Evolutionary conservation across 768 basidiomycete species (phyloP), one percentile per base, ranked within the genome.

Genomic region (Sarcodon sp.): DNA sequence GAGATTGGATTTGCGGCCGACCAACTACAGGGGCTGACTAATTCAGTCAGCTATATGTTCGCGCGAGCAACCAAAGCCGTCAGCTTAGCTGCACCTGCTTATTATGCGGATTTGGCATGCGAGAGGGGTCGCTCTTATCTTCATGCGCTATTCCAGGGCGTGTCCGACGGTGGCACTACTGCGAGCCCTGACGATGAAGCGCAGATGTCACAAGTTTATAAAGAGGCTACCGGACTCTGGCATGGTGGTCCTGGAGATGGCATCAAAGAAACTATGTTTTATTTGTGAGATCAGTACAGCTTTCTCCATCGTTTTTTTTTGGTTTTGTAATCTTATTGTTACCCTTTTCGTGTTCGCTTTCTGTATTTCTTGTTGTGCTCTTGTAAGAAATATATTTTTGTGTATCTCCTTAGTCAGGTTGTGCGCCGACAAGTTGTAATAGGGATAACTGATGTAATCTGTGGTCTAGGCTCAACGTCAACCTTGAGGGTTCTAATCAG

Each of bases 261-360:
- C 6, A 59, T 87, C 58, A 82, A 76, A 63, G 72, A 83, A 35
- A 80, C 79, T 0, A 87, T 87, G 84, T 87, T 75, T 56, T 87
- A 87, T 61, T 66, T 87, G n/a, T 85, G 53, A 69, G 21, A 4
- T 27, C 21, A 27, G 21, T 27, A 4, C 4, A 27, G 21, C 21
- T 27, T 27, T 27, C 21, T 27, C 21, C 4, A 4, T 27, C 4
- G 21, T 27, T 27, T 2, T 27, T 27, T 27, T 27, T 27, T 27
- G 21, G 21, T 4, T 4, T 3, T 27, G 21, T 27, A 27, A 4
- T 27, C 21, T 27, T 4, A 2, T 27, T 27, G 21, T 27, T 27
- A 27, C 21, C 21, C 21, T 27, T 27, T 27, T 27, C 21, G 21
- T 27, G 21, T 27, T 3, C 21, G 21, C 21, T 4, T 27, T 27